Conservation (phyloP, 306 rosid genomes). For the Alnus rubra region DNA sequence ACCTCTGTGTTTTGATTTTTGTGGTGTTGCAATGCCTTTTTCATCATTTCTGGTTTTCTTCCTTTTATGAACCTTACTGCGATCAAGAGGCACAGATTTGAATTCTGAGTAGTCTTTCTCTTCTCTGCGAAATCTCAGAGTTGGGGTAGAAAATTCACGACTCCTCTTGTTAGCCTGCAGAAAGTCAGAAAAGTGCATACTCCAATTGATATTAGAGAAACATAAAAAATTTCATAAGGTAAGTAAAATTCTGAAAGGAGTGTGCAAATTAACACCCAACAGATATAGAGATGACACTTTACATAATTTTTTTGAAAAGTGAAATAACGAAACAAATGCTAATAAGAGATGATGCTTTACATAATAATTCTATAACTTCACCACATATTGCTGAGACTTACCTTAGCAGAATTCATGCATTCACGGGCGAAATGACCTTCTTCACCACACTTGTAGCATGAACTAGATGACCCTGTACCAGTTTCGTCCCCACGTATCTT, state of each 20-base stretch:
- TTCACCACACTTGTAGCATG: no score
- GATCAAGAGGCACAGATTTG: constrained; percentile 60
- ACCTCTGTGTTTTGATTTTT: constrained; percentile 48
- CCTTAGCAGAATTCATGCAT: no score
- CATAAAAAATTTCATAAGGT: background rate
- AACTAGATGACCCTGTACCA: no score
- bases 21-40: constrained; percentile 38
- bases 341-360: no score
- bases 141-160: constrained; percentile 39
- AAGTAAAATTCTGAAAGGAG: background rate
- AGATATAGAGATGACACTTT: background rate
- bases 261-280: background rate
- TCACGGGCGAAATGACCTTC: no score
- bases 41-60: constrained; percentile 47
- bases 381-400: no score
- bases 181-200: constrained; percentile 18
- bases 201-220: background rate
- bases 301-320: background rate
- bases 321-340: background rate
- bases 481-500: no score
- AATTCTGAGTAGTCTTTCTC: constrained; percentile 43
- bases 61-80: constrained; percentile 43
- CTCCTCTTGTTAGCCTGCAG: constrained; percentile 53
- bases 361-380: background rate
- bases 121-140: constrained; percentile 38